Evolutionary conservation across 805 yeast species (phyloP), one percentile per base, ranked within the genome.

Genomic region (Zygoascus ofunaensis): DNA sequence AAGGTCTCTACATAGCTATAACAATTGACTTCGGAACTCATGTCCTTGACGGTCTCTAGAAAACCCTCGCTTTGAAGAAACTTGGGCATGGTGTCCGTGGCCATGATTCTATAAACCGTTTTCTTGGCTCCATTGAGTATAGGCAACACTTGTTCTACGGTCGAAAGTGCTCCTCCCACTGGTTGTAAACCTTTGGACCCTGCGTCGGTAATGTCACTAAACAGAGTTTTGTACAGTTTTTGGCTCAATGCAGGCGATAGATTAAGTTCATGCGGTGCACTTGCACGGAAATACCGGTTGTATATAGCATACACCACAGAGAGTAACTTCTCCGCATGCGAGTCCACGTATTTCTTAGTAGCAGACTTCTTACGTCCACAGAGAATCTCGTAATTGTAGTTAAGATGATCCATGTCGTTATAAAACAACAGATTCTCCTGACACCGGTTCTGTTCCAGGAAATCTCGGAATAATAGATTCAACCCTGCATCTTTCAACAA

Each of bases 341-440:
- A 17, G n/a, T 24, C 44, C 35, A 57, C 10, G 23, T 20, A 21
- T 34, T 33, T 21, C 37, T 36, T 4, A 38, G n/a, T 21, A 19
- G 12, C 7, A 30, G 20, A 7, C 36, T 23, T 22, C 26, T 37
- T 26, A 37, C 26, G 7, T 12, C 12, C 10, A 12, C 7, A 26
- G 10, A 48, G 38, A 12, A 17, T n/a, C 14, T 48, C 28, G 41
- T 26, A 32, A 14, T 34, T 30, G n/a, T 23, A 21, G 7, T 17
- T 19, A 48, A 80, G 74, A 40, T 71, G 71, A 39, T 67, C 66
- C 40, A 84, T 70, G 46, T 78, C 83, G 42, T 72, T 61, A 57
- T 76, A 84, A 2, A 82, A 86, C 49, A 80, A 80, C n/a, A 84
- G 59, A 54, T 85, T 87, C 56, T 87, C 96, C 2, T 73, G 73